phyloP scores from a whole-genome alignment of 768 basidiomycete genomes.

The Myochromella boudieri region DNA sequence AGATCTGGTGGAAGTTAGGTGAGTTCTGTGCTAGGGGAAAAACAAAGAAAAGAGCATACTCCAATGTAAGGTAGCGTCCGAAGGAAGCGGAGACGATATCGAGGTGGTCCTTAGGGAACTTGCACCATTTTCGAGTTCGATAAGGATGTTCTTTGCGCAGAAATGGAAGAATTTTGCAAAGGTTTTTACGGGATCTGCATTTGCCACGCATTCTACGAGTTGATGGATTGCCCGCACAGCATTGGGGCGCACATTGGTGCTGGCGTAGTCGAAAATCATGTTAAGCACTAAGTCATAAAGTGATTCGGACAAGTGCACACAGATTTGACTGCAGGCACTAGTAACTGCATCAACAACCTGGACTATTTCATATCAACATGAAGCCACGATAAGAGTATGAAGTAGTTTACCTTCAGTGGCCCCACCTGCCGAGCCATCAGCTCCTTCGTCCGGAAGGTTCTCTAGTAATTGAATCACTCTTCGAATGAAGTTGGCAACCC shows the following conservation, averaged over 20 bases:
- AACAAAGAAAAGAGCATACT: constrained; percentile 44
- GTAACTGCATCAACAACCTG: constrained; percentile 77
- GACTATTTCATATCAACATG: constrained; percentile 34
- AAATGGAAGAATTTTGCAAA: constrained; percentile 77
- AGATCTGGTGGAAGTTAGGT: constrained; percentile 46
- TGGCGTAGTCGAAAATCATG: constrained; percentile 82
- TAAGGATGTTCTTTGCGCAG: constrained; percentile 65
- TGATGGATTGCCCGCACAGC: constrained; percentile 86
- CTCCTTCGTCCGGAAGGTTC: constrained; percentile 83
- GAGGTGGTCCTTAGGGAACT: constrained; percentile 74
- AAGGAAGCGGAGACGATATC: constrained; percentile 63
- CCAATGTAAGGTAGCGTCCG: constrained; percentile 88
- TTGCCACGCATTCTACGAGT: constrained; percentile 82
- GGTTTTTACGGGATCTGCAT: constrained; percentile 75
- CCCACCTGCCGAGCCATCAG: constrained; percentile 59
- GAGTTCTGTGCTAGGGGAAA: constrained; percentile 4
- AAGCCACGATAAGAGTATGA: not conserved
- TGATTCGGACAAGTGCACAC: constrained; percentile 69
- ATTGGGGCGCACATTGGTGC: constrained; percentile 78
- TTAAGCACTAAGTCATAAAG: constrained; percentile 81
- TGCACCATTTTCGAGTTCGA: constrained; percentile 84
- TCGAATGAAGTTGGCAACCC: constrained; percentile 80
- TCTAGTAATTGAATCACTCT: constrained; percentile 79
- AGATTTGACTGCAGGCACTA: constrained; percentile 75
- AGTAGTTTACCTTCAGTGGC: constrained; percentile 67